phyloP scores from a whole-genome alignment of 176 grass and related monocot genomes.

The Oryza glumipatula region DNA sequence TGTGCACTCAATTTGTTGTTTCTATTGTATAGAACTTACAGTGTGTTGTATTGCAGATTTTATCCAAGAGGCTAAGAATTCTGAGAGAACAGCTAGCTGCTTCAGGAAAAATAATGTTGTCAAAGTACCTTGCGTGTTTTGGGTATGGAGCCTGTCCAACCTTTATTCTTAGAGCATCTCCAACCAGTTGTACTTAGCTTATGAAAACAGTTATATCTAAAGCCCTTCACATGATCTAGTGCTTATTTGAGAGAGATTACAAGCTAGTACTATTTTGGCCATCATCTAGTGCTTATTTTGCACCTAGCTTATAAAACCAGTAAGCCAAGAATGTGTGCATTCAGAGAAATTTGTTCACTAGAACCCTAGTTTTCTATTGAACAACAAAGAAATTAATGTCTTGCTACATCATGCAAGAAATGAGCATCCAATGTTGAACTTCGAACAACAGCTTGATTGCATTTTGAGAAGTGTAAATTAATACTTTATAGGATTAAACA shows the following conservation, averaged over 20 bases:
- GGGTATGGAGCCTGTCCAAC: conserved; percentile 58
- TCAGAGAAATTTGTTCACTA: background rate
- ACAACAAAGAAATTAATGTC: background rate
- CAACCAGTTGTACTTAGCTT: background rate
- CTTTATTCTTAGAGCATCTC: background rate
- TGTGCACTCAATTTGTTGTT: background rate
- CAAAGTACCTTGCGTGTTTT: conserved; percentile 76
- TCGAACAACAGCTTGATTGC: background rate
- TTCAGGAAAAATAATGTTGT: conserved; percentile 76
- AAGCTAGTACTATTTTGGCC: background rate
- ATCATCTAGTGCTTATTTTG: no score
- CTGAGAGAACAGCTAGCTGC: conserved; percentile 75
- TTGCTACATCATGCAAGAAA: background rate
- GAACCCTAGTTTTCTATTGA: background rate
- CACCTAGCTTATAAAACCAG: background rate
- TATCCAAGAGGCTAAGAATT: conserved; percentile 83
- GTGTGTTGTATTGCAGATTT: conserved; percentile 68
- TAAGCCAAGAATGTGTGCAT: background rate
- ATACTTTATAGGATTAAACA: background rate
- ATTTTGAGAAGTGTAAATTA: background rate
- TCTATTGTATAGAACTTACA: conserved; percentile 18
- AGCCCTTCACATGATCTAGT: background rate
- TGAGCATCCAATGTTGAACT: background rate
- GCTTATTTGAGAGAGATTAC: background rate
- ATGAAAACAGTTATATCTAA: background rate